Evolutionary conservation across 1,139 yeast genomes (phyloP), one percentile per base, ranked within the genome.

Genomic region (Saccharomycopsis phalli): DNA sequence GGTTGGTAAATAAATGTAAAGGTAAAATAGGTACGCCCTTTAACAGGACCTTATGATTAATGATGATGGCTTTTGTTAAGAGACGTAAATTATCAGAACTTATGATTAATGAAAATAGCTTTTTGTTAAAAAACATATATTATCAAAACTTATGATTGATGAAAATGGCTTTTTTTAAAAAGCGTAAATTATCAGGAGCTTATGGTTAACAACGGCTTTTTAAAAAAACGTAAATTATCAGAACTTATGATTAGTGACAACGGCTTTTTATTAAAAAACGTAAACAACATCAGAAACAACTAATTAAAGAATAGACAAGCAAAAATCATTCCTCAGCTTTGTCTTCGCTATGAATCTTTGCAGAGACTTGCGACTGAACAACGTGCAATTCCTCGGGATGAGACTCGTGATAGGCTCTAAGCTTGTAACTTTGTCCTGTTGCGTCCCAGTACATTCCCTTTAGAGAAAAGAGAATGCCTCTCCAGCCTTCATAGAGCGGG

Each of bases 361-460:
- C 56, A 36, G 53, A 50, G 27, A 77, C 66, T 60, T 77, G 84
- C 26, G 78, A 69, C 54, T 67, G 68, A 17, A 79, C 81, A 16
- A 76, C 80, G 54, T 80, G 87, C 50, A 81, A 56, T 48, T 75
- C 68, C 47, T 80, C 87, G 2, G 88, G 88, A 51, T 81, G 71
- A 2, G 62, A 59, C 21, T 66, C 56, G 58, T 83, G 94, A 88
- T 94, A 83, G 51, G 69, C 80, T 50, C 70, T 67, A 45, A 83
- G 64, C 59, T 82, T 83, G 58, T 72, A 58, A 2, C 78, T 61
- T 60, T 82, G 91, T 17, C 94, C 94, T 23, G 81, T 66, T 37
- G 71, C 50, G 56, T 84, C 95, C 94, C 94, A 83, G 59, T 78
- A 83, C 28, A 83, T 69, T 37, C 94, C 94, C 53, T 93, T 72